Evolutionary conservation across 495 filamentous ascomycete species (phyloP), one percentile per base, ranked within the genome.

Genomic region (Aspergillus funiculosus): DNA sequence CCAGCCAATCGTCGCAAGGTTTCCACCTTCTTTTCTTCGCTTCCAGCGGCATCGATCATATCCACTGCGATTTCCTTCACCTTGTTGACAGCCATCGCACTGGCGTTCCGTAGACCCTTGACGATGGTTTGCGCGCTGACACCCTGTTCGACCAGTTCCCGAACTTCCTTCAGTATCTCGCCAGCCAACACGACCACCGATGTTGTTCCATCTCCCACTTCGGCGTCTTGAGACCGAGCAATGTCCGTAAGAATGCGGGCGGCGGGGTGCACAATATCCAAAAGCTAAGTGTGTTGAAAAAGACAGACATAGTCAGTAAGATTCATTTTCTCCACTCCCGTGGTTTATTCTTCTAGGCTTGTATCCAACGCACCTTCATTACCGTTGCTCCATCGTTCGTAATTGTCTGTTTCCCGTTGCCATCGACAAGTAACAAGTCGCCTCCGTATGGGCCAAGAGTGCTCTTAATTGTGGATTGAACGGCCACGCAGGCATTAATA

Each of bases 381-480:
- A 97, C 92, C 17, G 92, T 98, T 31, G 92, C 92, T 60, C 92
- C 92, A 78, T 98, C 92, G 66, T 98, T 98, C 37, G 92, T 98
- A 58, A 98, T 96, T 52, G 92, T 98, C 72, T 94, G 89, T 63
- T 66, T 84, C 62, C 92, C 92, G 75, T 96, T 95, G 59, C 77
- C 80, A 68, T 98, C 94, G 46, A 98, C 92, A 63, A 98, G 78
- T 57, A 98, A 76, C 60, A 98, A 72, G 69, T 98, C 92, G 50
- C 92, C 92, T 59, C 92, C 92, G 68, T 97, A 98, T 7, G 92
- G 92, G n/a, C 92, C 92, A 32, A 98, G 73, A 10, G 92, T 98
- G 60, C 83, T 86, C 73, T 90, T 87, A 65, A 98, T 87, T 46
- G 92, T 96, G 28, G 85, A 78, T 68, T 98, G 92, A 25, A 98